A percentile compares a stretch with the other conserved stretches of the same genome.
These are phyloP conservation scores for Cajanus cajan DNA, from an alignment of 306 rosid species.

Conservation along the genomic window DNA sequence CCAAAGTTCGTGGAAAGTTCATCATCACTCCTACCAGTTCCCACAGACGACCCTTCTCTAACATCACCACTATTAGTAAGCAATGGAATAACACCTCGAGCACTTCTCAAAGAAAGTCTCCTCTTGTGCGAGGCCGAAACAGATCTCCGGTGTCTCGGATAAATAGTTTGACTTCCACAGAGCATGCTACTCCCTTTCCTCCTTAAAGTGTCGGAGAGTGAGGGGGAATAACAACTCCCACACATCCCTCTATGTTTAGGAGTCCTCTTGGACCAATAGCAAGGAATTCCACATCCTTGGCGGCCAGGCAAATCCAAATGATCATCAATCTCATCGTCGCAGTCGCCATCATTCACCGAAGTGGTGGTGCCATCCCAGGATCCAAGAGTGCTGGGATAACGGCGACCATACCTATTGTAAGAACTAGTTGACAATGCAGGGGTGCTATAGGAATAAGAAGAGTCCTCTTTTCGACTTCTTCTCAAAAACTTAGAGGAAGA, in stretches of 20 bases:
- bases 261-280: slow-evolving; percentile 88
- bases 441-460: slow-evolving; percentile 85
- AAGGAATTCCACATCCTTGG: slow-evolving; percentile 95
- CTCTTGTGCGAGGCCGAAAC: slow-evolving; percentile 53
- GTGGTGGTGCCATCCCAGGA: slow-evolving; percentile 92
- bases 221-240: slow-evolving; percentile 87
- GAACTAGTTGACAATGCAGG: slow-evolving; percentile 96
- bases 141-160: slow-evolving; percentile 54
- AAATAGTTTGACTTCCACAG: slow-evolving; percentile 68
- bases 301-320: slow-evolving; percentile 72
- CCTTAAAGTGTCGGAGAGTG: slow-evolving; percentile 79
- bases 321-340: slow-evolving; percentile 73
- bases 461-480: slow-evolving; percentile 63
- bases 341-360: slow-evolving; percentile 65
- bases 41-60: slow-evolving; percentile 76
- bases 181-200: slow-evolving; percentile 81
- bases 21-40: slow-evolving; percentile 88
- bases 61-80: slow-evolving; percentile 62
- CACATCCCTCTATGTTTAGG: slow-evolving; percentile 63
- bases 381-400: slow-evolving; percentile 79
- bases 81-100: slow-evolving; percentile 80
- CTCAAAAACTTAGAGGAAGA: slow-evolving; percentile 55
- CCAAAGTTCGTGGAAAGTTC: slow-evolving; percentile 88
- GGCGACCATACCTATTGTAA: slow-evolving; percentile 57
- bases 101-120: slow-evolving; percentile 59